Evolutionary conservation across 768 basidiomycete genomes (phyloP), one percentile per base, ranked within the genome.

Genomic region (Tulasnella sp.): DNA sequence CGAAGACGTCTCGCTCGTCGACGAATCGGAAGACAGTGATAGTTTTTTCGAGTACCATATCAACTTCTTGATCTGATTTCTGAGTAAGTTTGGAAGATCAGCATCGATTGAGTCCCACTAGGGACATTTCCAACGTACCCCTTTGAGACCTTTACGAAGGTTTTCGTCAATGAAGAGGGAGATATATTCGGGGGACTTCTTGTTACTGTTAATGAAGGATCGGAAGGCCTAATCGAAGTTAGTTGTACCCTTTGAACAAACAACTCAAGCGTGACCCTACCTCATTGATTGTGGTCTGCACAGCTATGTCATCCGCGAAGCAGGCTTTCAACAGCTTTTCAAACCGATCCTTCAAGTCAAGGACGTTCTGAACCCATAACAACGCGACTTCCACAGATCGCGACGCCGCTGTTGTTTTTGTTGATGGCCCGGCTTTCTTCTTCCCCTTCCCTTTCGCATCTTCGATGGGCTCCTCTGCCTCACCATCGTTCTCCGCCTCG

Each of bases 121-220:
- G 51, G 29, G 2, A 49, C 23, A 10, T 58, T 11, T 26, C 10
- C 7, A 2, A 75, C 88, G 66, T 70, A 95, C 94, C 58, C 92
- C 91, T 74, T 91, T 96, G 29, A 97, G 77, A 0, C 95, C 95
- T 67, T 92, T 89, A 72, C 86, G 92, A 23, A 99, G 77, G 69
- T 98, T 85, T 61, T 98, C 94, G 67, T 99, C 96, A 61, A 99
- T 93, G 72, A 90, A 99, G 52, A 99, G 73, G 3, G 96, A 98
- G 43, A 98, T 89, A 69, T 83, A 98, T 68, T 99, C 96, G 5
- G 96, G 85, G 17, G 89, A 82, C 65, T 88, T 87, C 38, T 82
- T 80, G 66, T 96, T 91, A 21, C 76, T 72, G 72, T 98, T 97
- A 68, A 98, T 82, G 70, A 97, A 96, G 1, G 82, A 78, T 71